Evolutionary conservation across 2,329 filamentous ascomycete genomes (phyloP).

Genomic region (Calonectria henricotiae): DNA sequence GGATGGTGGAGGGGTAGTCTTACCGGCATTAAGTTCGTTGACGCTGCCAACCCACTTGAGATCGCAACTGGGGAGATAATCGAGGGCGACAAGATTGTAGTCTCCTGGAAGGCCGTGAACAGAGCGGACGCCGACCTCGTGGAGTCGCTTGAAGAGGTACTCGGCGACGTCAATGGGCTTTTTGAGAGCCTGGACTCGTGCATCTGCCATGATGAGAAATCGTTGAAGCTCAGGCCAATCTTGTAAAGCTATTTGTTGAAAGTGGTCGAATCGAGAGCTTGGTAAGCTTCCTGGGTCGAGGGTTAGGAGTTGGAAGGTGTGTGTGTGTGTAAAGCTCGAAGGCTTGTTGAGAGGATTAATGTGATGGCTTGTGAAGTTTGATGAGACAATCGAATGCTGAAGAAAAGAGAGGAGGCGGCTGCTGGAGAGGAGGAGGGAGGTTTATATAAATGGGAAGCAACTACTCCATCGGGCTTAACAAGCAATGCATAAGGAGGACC

Average conservation of each 20-base stretch:
- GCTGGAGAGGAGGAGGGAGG: slow-evolving; percentile 44
- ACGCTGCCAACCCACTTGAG: slow-evolving; percentile 79
- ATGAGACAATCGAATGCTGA: slow-evolving; percentile 40
- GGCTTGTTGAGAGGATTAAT: slow-evolving; percentile 26
- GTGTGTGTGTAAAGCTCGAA: slow-evolving; percentile 13
- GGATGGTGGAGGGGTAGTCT: slow-evolving; percentile 47
- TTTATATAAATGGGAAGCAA: slow-evolving; percentile 48
- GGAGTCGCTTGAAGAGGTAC: slow-evolving; percentile 78
- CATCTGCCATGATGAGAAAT: slow-evolving; percentile 26
- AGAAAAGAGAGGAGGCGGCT: slow-evolving; percentile 43
- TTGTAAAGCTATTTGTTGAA: neutral
- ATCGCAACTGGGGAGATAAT: slow-evolving; percentile 74
- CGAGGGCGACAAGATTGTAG: slow-evolving; percentile 80
- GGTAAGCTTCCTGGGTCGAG: neutral
- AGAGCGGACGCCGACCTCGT: slow-evolving; percentile 76
- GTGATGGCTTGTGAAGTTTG: slow-evolving; percentile 25
- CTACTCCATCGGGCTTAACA: slow-evolving; percentile 3
- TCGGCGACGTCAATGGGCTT: slow-evolving; percentile 75
- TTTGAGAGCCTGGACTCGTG: slow-evolving; percentile 57
- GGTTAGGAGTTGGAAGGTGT: slow-evolving; percentile 1
- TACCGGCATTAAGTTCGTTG: slow-evolving; percentile 82
- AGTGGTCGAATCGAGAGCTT: slow-evolving; percentile 1
- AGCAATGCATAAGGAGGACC: slow-evolving; percentile 24
- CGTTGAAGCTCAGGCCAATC: slow-evolving; percentile 8
- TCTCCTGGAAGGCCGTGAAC: slow-evolving; percentile 82